Evolutionary conservation across 169 alveolate species (phyloP), one percentile per base, ranked within the genome.

Genomic region (Plasmodium gallinaceum): DNA sequence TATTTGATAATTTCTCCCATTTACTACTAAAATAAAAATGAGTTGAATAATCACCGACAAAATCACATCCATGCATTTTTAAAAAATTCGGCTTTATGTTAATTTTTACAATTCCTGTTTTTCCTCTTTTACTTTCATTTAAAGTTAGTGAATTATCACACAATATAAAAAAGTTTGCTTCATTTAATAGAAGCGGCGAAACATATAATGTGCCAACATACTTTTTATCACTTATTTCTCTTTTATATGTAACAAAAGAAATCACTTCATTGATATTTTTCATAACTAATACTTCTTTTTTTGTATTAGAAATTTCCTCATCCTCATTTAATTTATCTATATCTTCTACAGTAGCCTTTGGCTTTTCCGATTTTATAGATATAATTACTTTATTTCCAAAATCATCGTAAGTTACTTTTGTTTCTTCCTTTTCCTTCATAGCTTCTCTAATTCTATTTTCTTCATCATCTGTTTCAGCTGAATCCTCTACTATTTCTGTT

Each of bases 141-240:
- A 83, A 58, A 4, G 91, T 83, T 39, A 83, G 32, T 1, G 91
- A 83, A 20, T 83, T 83, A 24, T 83, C 91, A 37, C 91, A 83
- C 1, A 64, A 37, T 8, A 83, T 66, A 37, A 83, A 68, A 68
- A 83, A 83, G 9, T 18, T 42, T 8, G 91, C 91, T 22, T 83
- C 83, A 12, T 83, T 66, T 24, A 83, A 60, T 2, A 83, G 57
- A 10, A 83, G 85, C 7, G 91, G 91, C 12, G 91, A 48, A 52
- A 83, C 20, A 51, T 51, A n/a, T 37, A 83, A 51, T 46, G 64
- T 32, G 7, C 91, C 51, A 5, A 16, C 10, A 39, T 83, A 83
- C 10, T 58, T 42, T 12, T 69, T 57, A 10, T 83, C 91, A 52
- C 46, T 57, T 18, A 83, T 60, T 18, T 83, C 91, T 22, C 32